These are phyloP conservation scores for Tilletia indica DNA, from an alignment of 1,284 basidiomycete genomes.

Conservation along the genomic window DNA sequence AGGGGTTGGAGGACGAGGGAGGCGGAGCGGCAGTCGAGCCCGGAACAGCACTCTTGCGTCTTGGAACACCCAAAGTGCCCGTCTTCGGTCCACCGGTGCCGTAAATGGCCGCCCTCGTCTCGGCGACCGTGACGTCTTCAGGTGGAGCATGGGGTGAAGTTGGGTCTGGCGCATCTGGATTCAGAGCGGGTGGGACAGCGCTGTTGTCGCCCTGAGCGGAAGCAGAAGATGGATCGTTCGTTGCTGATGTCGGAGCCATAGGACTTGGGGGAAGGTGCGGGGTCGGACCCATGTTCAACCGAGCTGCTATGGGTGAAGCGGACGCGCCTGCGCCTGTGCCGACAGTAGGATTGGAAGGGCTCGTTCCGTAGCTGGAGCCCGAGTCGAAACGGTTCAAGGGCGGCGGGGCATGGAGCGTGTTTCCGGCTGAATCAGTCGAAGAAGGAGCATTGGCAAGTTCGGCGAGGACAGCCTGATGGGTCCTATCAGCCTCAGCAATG, in stretches of 20 bases:
- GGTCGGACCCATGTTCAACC: constrained; percentile 10
- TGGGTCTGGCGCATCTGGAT: background rate
- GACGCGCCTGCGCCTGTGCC: constrained; percentile 19
- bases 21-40: too few relatives aligned
- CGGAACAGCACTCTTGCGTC: constrained; percentile 21
- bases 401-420: constrained; percentile 19
- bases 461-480: constrained; percentile 16
- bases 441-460: background rate
- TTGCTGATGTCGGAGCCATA: background rate
- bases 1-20: background rate
- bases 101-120: constrained; percentile 35
- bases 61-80: constrained; percentile 29
- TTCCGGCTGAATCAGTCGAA: background rate
- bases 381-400: constrained; percentile 21
- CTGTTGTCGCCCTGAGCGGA: background rate
- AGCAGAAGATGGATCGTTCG: background rate
- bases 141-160: constrained; percentile 21
- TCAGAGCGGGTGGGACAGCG: too few relatives aligned
- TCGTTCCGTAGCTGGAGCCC: background rate
- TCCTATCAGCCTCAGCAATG: constrained; percentile 17
- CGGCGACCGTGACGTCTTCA: constrained; percentile 35
- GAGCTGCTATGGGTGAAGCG: background rate
- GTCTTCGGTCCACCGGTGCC: constrained; percentile 41
- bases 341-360: constrained; percentile 26
- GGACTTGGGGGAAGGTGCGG: constrained; percentile 10